Percentiles rank a stretch among this genome's conserved stretches.
phyloP scores from a whole-genome alignment of 2,329 filamentous ascomycete species.

The Fusarium zealandicum region DNA sequence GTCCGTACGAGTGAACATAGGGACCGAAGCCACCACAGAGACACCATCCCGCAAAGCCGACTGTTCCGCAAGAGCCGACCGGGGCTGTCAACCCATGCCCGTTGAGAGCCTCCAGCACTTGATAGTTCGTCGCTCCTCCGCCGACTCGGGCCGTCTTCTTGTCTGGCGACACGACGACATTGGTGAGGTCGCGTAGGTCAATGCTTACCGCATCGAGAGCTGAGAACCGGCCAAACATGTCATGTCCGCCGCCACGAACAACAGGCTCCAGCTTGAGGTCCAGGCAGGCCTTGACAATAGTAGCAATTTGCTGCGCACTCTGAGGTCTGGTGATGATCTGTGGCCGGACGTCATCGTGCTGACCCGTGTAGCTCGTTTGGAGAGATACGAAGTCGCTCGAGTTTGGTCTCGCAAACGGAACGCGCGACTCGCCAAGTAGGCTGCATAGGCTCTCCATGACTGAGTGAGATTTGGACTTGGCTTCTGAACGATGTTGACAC shows the following conservation, averaged over 20 bases:
- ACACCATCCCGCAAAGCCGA: conserved; percentile 16
- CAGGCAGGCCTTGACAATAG: not conserved
- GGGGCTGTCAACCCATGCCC: conserved; percentile 2
- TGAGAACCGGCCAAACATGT: conserved; percentile 14
- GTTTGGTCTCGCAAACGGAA: not conserved
- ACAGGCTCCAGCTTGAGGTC: not conserved
- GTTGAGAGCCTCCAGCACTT: conserved; percentile 6
- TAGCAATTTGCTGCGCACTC: not conserved
- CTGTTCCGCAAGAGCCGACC: conserved; percentile 4
- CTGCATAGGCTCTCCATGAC: too few relatives aligned
- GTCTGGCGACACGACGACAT: not conserved
- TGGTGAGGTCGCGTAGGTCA: conserved; percentile 8
- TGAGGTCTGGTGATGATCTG: not conserved
- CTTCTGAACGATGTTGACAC: too few relatives aligned
- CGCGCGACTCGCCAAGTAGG: not conserved
- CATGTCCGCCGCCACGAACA: conserved; percentile 11
- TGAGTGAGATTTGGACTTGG: too few relatives aligned
- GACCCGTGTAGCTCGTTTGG: not conserved
- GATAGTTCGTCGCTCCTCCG: conserved; percentile 2
- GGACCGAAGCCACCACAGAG: conserved; percentile 15
- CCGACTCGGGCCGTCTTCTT: not conserved
- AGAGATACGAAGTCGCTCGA: conserved; percentile 3
- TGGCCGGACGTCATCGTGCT: not conserved
- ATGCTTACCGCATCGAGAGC: conserved; percentile 8
- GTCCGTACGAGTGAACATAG: conserved; percentile 8